These are phyloP conservation scores for Wickerhamia fluorescens DNA, from an alignment of 805 yeast species.

Conservation along the genomic window DNA sequence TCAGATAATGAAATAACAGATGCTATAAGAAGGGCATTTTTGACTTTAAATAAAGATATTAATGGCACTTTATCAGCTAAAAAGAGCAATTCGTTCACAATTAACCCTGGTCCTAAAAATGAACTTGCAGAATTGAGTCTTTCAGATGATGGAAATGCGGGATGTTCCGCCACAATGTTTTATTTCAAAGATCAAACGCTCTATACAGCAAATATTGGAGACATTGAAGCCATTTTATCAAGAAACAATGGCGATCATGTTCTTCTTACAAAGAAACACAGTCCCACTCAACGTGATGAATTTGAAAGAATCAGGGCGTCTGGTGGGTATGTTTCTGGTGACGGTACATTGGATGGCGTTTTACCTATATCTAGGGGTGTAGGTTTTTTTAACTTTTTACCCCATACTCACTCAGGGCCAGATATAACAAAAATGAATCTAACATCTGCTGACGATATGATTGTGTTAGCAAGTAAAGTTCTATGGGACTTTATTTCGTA, in stretches of 20 bases:
- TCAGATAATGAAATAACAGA: conserved; percentile 49
- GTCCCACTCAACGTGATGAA: conserved; percentile 71
- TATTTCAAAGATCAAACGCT: conserved; percentile 66
- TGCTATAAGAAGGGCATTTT: conserved; percentile 77
- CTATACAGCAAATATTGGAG: conserved; percentile 88
- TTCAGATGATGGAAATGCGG: conserved; percentile 64
- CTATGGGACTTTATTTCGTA: conserved; percentile 80
- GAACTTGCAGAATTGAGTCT: conserved; percentile 46
- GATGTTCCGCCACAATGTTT: conserved; percentile 78
- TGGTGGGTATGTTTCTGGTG: conserved; percentile 85
- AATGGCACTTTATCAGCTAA: conserved; percentile 50
- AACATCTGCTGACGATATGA: conserved; percentile 68
- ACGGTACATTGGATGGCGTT: conserved; percentile 79
- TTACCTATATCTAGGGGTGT: conserved; percentile 83
- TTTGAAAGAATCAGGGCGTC: conserved; percentile 83
- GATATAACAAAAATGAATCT: conserved; percentile 57
- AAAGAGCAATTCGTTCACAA: conserved; percentile 34
- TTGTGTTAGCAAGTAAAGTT: conserved; percentile 76
- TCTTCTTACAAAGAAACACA: conserved; percentile 71
- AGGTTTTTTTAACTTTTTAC: conserved; percentile 79
- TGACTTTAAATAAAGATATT: conserved; percentile 74
- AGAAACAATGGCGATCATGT: conserved; percentile 74
- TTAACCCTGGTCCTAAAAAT: conserved; percentile 21
- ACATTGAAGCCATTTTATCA: conserved; percentile 74
- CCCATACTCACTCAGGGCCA: conserved; percentile 87